These are phyloP conservation scores for Volvox africanus DNA, from an alignment of 139 green algal genomes.

Conservation along the genomic window DNA sequence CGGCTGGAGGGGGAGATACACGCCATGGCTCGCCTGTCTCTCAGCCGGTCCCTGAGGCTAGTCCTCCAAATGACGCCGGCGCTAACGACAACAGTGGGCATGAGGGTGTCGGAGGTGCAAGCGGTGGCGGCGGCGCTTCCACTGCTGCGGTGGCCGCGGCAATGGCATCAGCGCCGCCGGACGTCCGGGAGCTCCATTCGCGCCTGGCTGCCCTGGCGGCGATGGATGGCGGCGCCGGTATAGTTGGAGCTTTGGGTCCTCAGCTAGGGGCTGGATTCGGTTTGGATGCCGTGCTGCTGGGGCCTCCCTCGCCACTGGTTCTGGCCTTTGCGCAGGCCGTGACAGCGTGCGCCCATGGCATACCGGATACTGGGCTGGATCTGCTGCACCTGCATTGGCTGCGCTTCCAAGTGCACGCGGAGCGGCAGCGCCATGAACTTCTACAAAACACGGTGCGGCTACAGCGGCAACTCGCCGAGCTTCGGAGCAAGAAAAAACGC, in stretches of 20 bases:
- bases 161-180: neutral
- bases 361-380: neutral
- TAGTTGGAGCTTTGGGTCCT: neutral
- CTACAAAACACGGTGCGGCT: neutral
- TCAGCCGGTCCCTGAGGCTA: too few species aligned
- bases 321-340: neutral
- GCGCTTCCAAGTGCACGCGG: neutral
- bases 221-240: neutral
- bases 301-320: neutral
- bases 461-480: neutral
- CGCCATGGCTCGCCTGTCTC: too few species aligned
- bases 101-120: too few species aligned
- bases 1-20: too few species aligned
- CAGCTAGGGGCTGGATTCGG: neutral
- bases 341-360: neutral
- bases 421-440: neutral
- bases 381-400: neutral
- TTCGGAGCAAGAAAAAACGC: neutral
- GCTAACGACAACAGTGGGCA: too few species aligned
- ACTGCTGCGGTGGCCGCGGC: neutral
- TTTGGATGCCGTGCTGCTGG: conserved; percentile 5
- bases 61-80: too few species aligned
- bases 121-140: neutral
- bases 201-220: neutral
- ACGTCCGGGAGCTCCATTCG: neutral